Evolutionary conservation across 352 stramenopile species (phyloP).

Genomic region (Thalassiosira ordinaria): DNA sequence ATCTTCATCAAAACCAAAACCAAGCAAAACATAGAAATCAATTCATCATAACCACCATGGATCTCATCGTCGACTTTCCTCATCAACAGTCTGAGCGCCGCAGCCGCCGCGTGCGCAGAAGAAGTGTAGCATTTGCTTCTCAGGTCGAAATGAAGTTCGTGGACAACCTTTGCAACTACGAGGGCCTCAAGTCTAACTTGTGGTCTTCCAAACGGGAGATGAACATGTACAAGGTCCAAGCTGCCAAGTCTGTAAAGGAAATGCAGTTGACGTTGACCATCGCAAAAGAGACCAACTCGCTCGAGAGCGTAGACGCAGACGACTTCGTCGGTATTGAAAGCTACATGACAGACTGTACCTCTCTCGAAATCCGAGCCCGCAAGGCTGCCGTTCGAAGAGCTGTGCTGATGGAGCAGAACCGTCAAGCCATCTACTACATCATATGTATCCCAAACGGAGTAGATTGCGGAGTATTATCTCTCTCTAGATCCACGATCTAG

Average conservation of each 20-base stretch:
- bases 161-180: not conserved
- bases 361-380: not conserved
- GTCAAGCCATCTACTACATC: too few species aligned
- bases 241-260: not conserved
- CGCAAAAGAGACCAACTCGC: not conserved
- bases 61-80: not conserved
- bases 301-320: not conserved
- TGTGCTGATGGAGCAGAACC: not conserved
- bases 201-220: not conserved
- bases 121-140: not conserved
- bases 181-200: not conserved
- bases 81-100: not conserved
- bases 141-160: not conserved
- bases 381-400: not conserved
- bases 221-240: not conserved
- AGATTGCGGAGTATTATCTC: too few species aligned
- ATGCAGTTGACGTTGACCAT: not conserved
- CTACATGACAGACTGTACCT: not conserved
- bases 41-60: too few species aligned
- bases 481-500: too few species aligned
- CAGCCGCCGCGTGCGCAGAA: not conserved
- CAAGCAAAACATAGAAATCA: too few species aligned
- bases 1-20: too few species aligned
- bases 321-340: not conserved
- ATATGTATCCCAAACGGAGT: too few species aligned